Evolutionary conservation across 768 basidiomycete species (phyloP).

Genomic region (Lepiota brunneoincarnata): DNA sequence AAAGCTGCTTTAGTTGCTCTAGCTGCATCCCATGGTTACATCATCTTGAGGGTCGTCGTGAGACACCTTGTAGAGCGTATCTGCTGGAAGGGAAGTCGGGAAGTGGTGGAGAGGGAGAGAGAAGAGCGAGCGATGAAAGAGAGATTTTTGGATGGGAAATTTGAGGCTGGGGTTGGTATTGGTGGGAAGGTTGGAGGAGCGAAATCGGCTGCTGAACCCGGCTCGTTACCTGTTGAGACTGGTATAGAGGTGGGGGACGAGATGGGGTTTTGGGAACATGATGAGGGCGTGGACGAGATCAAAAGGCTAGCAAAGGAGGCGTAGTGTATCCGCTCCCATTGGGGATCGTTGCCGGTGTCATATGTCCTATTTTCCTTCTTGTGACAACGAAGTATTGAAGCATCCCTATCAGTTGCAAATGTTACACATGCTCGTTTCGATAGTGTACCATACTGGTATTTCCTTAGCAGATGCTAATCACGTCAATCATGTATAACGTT

Average conservation of each 20-base stretch:
- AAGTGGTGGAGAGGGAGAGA: conserved; percentile 54
- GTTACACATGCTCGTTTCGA: neutral
- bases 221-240: conserved; percentile 15
- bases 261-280: conserved; percentile 61
- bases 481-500: too few relatives aligned
- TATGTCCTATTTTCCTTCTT: neutral
- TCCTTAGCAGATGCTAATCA: too few relatives aligned
- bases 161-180: conserved; percentile 9
- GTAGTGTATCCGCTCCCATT: conserved; percentile 22
- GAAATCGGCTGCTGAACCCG: conserved; percentile 10
- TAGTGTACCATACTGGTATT: too few relatives aligned
- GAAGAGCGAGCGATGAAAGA: conserved; percentile 48
- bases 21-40: conserved; percentile 83
- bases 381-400: neutral
- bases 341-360: neutral
- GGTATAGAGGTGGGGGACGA: conserved; percentile 12
- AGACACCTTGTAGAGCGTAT: conserved; percentile 70
- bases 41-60: conserved; percentile 59
- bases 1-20: conserved; percentile 74
- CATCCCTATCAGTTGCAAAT: too few relatives aligned
- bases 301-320: conserved; percentile 61
- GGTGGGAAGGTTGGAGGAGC: conserved; percentile 16
- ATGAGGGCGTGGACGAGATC: conserved; percentile 77
- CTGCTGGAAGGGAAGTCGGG: conserved; percentile 74
- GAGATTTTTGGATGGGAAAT: conserved; percentile 32